These are phyloP conservation scores for Apiospora marii DNA, from an alignment of 2,329 filamentous ascomycete genomes.

Conservation along the genomic window DNA sequence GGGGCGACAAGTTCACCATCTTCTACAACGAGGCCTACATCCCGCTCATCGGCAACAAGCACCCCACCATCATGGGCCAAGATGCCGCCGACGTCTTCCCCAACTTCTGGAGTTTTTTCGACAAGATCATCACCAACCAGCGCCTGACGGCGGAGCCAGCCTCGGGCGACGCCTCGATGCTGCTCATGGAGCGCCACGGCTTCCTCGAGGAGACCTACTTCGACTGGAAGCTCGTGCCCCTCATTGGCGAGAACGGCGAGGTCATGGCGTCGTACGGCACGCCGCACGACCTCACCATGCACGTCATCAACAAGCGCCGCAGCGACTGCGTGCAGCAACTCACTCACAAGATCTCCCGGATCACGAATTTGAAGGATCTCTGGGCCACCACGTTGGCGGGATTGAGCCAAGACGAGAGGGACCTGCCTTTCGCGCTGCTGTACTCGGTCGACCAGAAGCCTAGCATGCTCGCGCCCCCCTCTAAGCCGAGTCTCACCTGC, in stretches of 20 bases:
- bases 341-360: slow-evolving; percentile 41
- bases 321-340: slow-evolving; percentile 49
- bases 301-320: slow-evolving; percentile 46
- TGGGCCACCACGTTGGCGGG: slow-evolving; percentile 39
- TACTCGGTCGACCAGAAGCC: slow-evolving; percentile 41
- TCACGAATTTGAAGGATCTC: slow-evolving; percentile 43
- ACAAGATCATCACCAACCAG: slow-evolving; percentile 38
- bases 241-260: slow-evolving; percentile 48
- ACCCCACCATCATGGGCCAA: slow-evolving; percentile 45
- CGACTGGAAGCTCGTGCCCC: slow-evolving; percentile 52
- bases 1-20: slow-evolving; percentile 41
- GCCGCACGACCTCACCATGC: slow-evolving; percentile 40
- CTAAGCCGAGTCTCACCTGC: slow-evolving; percentile 31
- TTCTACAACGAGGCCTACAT: slow-evolving; percentile 48
- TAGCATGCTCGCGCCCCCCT: slow-evolving; percentile 29
- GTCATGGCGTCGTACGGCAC: slow-evolving; percentile 38
- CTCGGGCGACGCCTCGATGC: slow-evolving; percentile 36
- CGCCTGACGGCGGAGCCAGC: slow-evolving; percentile 37
- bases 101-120: slow-evolving; percentile 43
- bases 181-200: slow-evolving; percentile 44
- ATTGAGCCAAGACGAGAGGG: slow-evolving; percentile 37
- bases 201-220: slow-evolving; percentile 50
- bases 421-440: slow-evolving; percentile 43
- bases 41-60: slow-evolving; percentile 41
- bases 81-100: slow-evolving; percentile 49